phyloP scores from a whole-genome alignment of 768 basidiomycete genomes.

The Mycena venus region DNA sequence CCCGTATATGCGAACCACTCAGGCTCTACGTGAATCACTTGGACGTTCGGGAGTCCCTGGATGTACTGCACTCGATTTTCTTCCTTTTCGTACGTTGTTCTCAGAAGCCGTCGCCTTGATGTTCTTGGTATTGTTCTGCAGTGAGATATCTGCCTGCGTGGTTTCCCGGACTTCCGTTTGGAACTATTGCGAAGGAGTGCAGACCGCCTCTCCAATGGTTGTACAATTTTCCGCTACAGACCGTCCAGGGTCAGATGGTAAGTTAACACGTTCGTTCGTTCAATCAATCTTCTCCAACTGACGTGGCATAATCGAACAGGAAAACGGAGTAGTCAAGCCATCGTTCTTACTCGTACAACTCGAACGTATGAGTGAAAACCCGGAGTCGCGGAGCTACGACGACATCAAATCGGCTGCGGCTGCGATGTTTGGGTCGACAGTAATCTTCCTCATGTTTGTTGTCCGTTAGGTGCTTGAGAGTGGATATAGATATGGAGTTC shows the following conservation, averaged over 20 bases:
- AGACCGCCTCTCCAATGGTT: constrained; percentile 43
- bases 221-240: constrained; percentile 48
- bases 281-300: background rate
- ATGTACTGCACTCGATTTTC: constrained; percentile 37
- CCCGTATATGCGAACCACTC: constrained; percentile 39
- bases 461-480: background rate
- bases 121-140: constrained; percentile 36
- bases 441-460: constrained; percentile 11
- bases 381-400: background rate
- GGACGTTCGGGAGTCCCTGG: constrained; percentile 34
- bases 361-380: background rate
- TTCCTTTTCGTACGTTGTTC: constrained; percentile 37
- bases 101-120: constrained; percentile 28
- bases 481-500: constrained; percentile 28
- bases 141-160: constrained; percentile 56
- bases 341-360: background rate
- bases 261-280: constrained; percentile 12
- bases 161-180: constrained; percentile 55
- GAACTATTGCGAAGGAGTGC: constrained; percentile 48
- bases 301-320: constrained; percentile 1
- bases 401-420: constrained; percentile 12
- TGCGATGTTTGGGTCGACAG: too few species aligned
- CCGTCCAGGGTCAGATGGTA: constrained; percentile 45
- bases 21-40: constrained; percentile 26
- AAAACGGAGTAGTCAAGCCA: background rate